A percentile compares a stretch with the other conserved stretches of the same genome.
Evolutionary conservation across 164 flowering plant genomes (phyloP).

Genomic region (Berberis thunbergii): DNA sequence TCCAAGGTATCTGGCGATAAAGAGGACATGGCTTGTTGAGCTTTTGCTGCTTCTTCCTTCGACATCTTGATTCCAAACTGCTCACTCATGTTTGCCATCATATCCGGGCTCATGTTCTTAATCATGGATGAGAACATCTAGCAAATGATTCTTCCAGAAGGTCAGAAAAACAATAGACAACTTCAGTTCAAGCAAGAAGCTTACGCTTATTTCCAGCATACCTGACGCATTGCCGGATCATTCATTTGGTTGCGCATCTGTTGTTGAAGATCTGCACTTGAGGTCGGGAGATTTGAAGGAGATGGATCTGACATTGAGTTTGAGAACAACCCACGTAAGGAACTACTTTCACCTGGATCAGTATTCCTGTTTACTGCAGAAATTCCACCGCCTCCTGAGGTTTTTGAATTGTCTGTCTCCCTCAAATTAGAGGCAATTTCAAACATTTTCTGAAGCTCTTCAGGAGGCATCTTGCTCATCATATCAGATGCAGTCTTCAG

Average conservation of each 20-base stretch:
- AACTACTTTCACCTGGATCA: constrained; percentile 40
- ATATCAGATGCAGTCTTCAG: constrained; percentile 64
- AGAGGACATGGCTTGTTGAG: constrained; percentile 93
- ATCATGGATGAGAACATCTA: constrained; percentile 92
- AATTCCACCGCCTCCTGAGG: constrained; percentile 18
- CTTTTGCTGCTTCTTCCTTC: constrained; percentile 81
- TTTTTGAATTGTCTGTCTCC: constrained; percentile 17
- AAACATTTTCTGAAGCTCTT: constrained; percentile 71
- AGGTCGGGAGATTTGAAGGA: constrained; percentile 29
- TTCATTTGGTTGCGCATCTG: constrained; percentile 92
- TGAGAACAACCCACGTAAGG: constrained; percentile 23
- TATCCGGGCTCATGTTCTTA: constrained; percentile 87
- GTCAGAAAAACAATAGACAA: background rate
- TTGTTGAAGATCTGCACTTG: constrained; percentile 62
- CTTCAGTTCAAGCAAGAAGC: background rate
- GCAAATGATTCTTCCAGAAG: constrained; percentile 9
- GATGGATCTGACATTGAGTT: constrained; percentile 20
- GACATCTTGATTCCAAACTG: constrained; percentile 90
- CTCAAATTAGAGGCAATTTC: constrained; percentile 60
- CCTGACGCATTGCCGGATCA: constrained; percentile 93
- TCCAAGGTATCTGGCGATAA: constrained; percentile 84
- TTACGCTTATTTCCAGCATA: constrained; percentile 10
- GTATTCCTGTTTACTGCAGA: constrained; percentile 15
- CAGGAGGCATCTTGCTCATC: constrained; percentile 79
- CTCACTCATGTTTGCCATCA: constrained; percentile 94